Base-by-base conservation (phyloP, 306 rosid genomes). In the Fragaria ananassa region DNA sequence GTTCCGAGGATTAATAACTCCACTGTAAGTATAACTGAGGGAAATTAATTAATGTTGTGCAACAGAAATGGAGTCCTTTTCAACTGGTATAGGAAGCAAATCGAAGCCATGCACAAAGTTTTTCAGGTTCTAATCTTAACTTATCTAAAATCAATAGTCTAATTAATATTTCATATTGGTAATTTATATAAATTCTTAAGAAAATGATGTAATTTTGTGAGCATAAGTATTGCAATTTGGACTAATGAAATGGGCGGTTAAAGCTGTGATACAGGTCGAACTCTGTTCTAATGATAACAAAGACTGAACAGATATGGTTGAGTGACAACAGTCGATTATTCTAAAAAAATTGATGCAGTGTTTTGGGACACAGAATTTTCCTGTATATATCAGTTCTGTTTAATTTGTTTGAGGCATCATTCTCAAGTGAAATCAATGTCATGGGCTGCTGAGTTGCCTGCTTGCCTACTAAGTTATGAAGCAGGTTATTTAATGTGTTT, bases 71-170 rank as follows among this genome's bases (percentile, higher is more conserved):
- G 96, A 91, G 86, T 85, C 93, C 84, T 84, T 86, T 83, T 61
- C 89, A 85, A 72, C 89, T 91, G 96, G 97, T 91, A 82, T 89
- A 89, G 98, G 96, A 91, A 93, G 97, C 98, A 91, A 93, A 91
- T 87, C 87, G 88, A 93, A 88, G 96, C 98, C 98, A 80, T 93
- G 98, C 97, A 91, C 97, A 89, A 93, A 93, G 98, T 93, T 93
- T 93, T 93, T 93, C 97, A 93, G 98, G 98, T 93, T 88, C 96
- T 80, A 93, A 91, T 93, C 98, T 89, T 88, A 91, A 91, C 95
- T 65, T 85, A 76, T 89, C 93, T 85, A 88, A 93, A 92, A 85
- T 88, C 53, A 84, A 74, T 84, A 83, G 81, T 85, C 70, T 57
- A 84, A 87, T 72, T 79, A 82, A 83, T 85, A 79, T 66, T 19